Evolutionary conservation across 805 yeast genomes (phyloP), one percentile per base, ranked within the genome.

Genomic region (Millerago galiae): DNA sequence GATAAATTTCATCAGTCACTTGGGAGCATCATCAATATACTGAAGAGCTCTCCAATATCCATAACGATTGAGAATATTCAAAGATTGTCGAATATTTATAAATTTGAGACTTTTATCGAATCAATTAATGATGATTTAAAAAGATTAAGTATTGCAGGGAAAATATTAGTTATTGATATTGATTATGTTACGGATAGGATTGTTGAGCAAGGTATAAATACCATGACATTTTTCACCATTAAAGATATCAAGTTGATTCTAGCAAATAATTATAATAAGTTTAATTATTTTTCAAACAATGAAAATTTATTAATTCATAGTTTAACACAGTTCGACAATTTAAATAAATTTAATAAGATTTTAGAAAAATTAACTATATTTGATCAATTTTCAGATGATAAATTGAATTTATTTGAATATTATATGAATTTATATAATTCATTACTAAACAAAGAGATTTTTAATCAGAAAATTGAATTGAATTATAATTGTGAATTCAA

Each of bases 161-260:
- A 55, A 46, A 55, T 56, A 24, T 38, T 56, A 9, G 60, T 55
- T 13, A 50, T 55, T 8, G 61, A 56, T 32, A 50, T 56, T 16
- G 61, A 56, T 31, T 55, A 50, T 34, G 40, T 38, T 8, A 52
- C 51, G 17, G n/a, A n/a, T 9, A 17, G 30, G 25, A 15, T 14
- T 43, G 47, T 14, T 43, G 47, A 37, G 45, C 54, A 16, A 37
- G 45, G 38, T 36, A 45, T 26, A 37, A 40, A 7, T 44, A 47
- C 41, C n/a, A 41, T 41, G 44, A 41, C 44, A 4, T 41, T 41
- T 12, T 41, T 41, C 35, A 12, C n/a, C 4, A 33, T 38, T 12
- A 41, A 26, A 15, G 51, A 44, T 11, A 52, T 46, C 13, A 53
- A 49, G 34, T 37, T 55, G 37, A 54, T 56, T 17, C 26, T 56